Evolutionary conservation across 2,329 filamentous ascomycete species (phyloP), one percentile per base, ranked within the genome.

Genomic region (Apiospora saccharicola): DNA sequence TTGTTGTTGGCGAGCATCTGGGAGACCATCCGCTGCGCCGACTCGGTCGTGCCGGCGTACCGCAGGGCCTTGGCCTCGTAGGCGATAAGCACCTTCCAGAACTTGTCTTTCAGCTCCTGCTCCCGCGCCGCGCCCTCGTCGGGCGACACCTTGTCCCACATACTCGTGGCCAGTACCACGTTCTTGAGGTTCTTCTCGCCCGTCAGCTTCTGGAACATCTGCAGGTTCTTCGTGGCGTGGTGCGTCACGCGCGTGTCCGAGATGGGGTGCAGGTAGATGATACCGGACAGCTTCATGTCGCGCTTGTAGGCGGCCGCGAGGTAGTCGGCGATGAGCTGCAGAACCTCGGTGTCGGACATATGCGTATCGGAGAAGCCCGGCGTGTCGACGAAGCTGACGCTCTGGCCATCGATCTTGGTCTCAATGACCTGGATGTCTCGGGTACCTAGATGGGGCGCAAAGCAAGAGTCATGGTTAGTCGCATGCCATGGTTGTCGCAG

Each of bases 1-100:
- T 91, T 90, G 71, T 92, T 93, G 79, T 92, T 90, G 70, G 77
- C 73, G 34, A 80, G 73, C 46, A 46, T 72, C 10, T 67, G 67
- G 12, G 78, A 74, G 41, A 79, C 75, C 5, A 70, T 37, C 47
- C 68, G 57, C 16, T 43, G 71, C 8, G 78, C 79, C 22, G 76
- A 79, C 37, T 75, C 75, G 1, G 70, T 49, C 1, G 76, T 79
- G 57, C 75, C 80, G 47, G 70, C 71, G 72, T 79, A 76, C 34
- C 75, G 75, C 5, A 73, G 71, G 5, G 73, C 75, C 70, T 78
- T 77, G 34, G 78, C 80, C 76, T 79, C 81, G 69, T 77, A 77
- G 1, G 78, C 77, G 16, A 85, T 70, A 7, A 82, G 72, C 1
- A 85, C 74, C 22, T 79, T 77, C 76, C 81, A 81, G 75, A 85